phyloP scores from a whole-genome alignment of 1,139 yeast genomes.

The Suhomyces bolitotheri region DNA sequence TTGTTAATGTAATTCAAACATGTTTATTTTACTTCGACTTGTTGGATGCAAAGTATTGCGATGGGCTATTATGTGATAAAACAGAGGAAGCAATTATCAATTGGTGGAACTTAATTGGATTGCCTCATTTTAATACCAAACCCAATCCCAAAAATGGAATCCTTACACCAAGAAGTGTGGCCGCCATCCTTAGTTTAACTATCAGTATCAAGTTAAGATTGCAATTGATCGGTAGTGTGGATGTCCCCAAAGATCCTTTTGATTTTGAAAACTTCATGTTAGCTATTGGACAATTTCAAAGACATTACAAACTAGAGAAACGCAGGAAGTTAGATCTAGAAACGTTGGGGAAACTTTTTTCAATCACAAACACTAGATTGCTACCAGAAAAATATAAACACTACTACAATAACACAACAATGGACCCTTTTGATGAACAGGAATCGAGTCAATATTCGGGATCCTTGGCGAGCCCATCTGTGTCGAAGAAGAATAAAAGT shows the following conservation, averaged over 20 bases:
- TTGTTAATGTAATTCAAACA: slow-evolving; percentile 73
- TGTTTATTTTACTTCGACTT: slow-evolving; percentile 77
- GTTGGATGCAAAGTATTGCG: slow-evolving; percentile 68
- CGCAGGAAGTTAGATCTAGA: slow-evolving; percentile 62
- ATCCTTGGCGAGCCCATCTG: slow-evolving; percentile 4
- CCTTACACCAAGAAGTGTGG: slow-evolving; percentile 65
- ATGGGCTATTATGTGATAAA: slow-evolving; percentile 77
- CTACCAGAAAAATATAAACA: slow-evolving; percentile 27
- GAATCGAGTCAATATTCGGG: slow-evolving; percentile 3
- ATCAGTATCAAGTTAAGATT: slow-evolving; percentile 67
- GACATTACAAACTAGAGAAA: slow-evolving; percentile 58
- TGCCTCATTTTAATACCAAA: slow-evolving; percentile 54
- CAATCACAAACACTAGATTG: slow-evolving; percentile 54
- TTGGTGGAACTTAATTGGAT: slow-evolving; percentile 86
- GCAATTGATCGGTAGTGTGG: slow-evolving; percentile 66
- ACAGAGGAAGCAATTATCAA: slow-evolving; percentile 69
- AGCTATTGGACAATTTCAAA: slow-evolving; percentile 69
- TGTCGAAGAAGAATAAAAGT: slow-evolving; percentile 25
- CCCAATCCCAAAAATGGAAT: slow-evolving; percentile 51
- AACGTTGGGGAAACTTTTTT: slow-evolving; percentile 61
- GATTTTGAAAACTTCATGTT: slow-evolving; percentile 67
- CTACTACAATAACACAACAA: slow-evolving; percentile 5
- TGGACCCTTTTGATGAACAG: slow-evolving; percentile 6
- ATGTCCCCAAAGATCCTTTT: slow-evolving; percentile 84
- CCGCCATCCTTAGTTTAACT: slow-evolving; percentile 36